Conservation (phyloP, 257 asterid species). For the Thymus mandschuricus region DNA sequence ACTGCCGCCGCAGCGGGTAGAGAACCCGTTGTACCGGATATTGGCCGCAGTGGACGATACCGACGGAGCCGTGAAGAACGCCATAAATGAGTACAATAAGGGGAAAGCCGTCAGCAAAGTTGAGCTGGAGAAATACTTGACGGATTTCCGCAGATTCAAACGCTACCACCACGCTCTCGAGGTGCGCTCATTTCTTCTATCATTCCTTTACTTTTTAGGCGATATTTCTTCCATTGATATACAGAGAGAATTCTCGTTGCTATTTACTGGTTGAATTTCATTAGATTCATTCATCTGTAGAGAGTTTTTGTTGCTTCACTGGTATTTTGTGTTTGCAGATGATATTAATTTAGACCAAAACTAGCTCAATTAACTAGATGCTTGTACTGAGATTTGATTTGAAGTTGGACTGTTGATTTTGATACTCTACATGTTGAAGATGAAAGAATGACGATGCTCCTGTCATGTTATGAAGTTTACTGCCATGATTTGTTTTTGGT, state of each 20-base stretch:
- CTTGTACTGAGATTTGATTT: conserved; percentile 4
- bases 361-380: conserved; percentile 2
- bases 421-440: not conserved
- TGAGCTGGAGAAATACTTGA: conserved; percentile 52
- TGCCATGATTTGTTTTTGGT: not conserved
- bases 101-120: conserved; percentile 46
- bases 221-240: not conserved
- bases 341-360: not conserved
- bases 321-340: not conserved
- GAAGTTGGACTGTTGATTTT: no score
- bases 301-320: no score
- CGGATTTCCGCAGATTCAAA: conserved; percentile 56
- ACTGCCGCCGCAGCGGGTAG: no score
- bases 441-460: not conserved
- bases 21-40: conserved; percentile 47
- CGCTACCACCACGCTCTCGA: conserved; percentile 68
- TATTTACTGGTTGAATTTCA: not conserved
- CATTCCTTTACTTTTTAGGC: not conserved
- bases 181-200: conserved; percentile 41
- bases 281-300: no score
- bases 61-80: conserved; percentile 47
- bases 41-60: conserved; percentile 57
- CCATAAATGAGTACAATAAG: conserved; percentile 56
- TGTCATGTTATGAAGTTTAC: not conserved
- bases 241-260: not conserved